These are phyloP conservation scores for Lentinula raphanica DNA, from an alignment of 768 basidiomycete genomes.

Conservation along the genomic window DNA sequence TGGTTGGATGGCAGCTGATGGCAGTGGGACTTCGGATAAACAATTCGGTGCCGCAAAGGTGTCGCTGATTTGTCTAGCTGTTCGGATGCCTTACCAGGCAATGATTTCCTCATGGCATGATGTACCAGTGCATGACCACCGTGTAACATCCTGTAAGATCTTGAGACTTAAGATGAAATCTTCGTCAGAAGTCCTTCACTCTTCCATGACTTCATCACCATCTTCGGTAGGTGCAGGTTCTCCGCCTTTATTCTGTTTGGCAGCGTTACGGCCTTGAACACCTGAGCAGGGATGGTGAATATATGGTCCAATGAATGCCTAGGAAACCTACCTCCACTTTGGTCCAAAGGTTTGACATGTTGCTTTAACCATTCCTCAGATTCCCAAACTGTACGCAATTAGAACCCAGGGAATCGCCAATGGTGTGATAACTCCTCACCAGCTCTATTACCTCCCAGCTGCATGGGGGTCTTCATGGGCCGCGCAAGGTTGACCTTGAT, in stretches of 20 bases:
- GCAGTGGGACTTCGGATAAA: not conserved
- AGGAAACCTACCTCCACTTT: constrained; percentile 58
- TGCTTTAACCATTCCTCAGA: constrained; percentile 89
- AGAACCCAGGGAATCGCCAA: not conserved
- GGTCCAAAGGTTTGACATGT: constrained; percentile 71
- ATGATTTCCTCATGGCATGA: not conserved
- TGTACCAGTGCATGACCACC: not conserved
- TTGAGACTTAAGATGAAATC: not conserved
- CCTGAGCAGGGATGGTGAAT: constrained; percentile 27
- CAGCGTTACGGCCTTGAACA: constrained; percentile 45
- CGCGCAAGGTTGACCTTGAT: constrained; percentile 83
- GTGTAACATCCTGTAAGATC: not conserved
- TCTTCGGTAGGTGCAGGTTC: constrained; percentile 20
- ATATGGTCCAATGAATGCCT: constrained; percentile 4
- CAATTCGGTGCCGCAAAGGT: not conserved
- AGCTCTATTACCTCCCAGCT: constrained; percentile 66
- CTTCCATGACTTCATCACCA: constrained; percentile 61
- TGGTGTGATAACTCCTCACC: constrained; percentile 36
- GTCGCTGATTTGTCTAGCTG: not conserved
- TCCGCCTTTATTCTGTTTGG: constrained; percentile 24
- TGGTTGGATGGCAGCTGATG: not conserved
- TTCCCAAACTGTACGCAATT: constrained; percentile 72
- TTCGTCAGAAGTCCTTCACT: constrained; percentile 25
- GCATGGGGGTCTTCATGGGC: constrained; percentile 67
- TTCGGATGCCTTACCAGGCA: not conserved